Conservation (phyloP, 2,329 filamentous ascomycete species). For the Fusarium tjaetaba region DNA sequence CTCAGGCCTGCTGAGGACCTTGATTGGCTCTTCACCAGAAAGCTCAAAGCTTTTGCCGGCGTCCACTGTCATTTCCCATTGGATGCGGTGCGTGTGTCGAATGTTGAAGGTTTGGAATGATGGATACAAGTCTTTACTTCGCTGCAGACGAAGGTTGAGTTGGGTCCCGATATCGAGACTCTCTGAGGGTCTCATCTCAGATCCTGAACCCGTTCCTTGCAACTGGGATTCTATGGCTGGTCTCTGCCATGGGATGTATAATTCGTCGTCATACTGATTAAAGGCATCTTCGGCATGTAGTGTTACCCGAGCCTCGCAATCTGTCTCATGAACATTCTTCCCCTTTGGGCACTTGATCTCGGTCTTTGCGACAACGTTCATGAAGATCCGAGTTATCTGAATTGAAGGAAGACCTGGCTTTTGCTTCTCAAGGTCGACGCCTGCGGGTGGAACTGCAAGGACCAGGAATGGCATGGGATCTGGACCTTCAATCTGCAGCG, state of each 20-base stretch:
- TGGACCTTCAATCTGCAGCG: not conserved
- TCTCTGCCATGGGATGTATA: not conserved
- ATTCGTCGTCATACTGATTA: no score
- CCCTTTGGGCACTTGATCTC: not conserved
- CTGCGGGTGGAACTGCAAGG: not conserved
- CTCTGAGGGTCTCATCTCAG: not conserved
- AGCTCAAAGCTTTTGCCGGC: not conserved
- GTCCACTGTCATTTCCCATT: not conserved
- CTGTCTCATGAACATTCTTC: not conserved
- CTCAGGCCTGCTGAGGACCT: not conserved
- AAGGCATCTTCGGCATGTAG: not conserved
- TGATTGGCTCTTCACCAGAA: not conserved
- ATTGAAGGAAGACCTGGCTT: not conserved
- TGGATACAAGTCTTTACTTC: not conserved
- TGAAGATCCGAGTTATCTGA: not conserved
- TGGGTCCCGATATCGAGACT: not conserved
- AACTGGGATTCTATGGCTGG: rapidly evolving
- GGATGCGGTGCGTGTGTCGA: not conserved
- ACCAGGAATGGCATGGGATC: not conserved
- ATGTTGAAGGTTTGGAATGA: not conserved
- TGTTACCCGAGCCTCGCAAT: not conserved
- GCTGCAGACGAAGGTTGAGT: not conserved
- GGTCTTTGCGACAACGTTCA: not conserved
- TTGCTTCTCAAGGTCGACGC: not conserved
- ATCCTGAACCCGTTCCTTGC: not conserved